Conservation (phyloP, 306 rosid species). For the Mimosa bimucronata region DNA sequence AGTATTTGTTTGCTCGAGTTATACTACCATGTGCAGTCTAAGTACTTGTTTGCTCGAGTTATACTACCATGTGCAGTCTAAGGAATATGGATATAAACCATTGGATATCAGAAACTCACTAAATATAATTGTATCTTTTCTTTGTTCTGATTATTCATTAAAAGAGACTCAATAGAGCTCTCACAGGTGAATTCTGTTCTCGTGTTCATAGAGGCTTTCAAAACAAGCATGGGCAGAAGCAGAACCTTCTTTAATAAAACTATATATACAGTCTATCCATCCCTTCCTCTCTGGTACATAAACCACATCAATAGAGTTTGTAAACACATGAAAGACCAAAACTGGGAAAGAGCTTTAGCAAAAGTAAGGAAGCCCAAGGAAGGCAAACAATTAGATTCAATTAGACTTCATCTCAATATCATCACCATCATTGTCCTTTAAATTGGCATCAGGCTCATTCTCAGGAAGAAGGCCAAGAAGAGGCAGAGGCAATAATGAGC, state of each 20-base stretch:
- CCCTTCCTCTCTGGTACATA: constrained; percentile 12
- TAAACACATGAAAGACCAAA: constrained; percentile 27
- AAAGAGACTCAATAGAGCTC: not conserved
- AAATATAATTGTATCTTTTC: not conserved
- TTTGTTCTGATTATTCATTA: not conserved
- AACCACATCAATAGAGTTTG: constrained; percentile 31
- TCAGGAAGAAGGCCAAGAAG: constrained; percentile 89
- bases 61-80: not conserved
- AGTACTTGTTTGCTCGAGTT: not conserved
- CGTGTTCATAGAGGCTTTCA: constrained; percentile 1
- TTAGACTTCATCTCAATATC: constrained; percentile 81
- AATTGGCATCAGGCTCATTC: constrained; percentile 51
- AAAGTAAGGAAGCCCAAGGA: constrained; percentile 16
- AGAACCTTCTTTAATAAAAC: constrained; percentile 23
- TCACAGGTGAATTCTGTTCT: constrained; percentile 27
- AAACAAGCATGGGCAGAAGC: constrained; percentile 15
- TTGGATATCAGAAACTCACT: not conserved
- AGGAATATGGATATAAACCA: not conserved
- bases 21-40: not conserved
- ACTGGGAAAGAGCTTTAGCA: constrained; percentile 24
- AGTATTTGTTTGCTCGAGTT: too few species aligned
- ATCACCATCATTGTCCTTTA: constrained; percentile 46
- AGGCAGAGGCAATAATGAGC: constrained; percentile 90
- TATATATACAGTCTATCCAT: constrained; percentile 39
- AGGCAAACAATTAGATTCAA: constrained; percentile 44